Percentiles rank a stretch among this genome's conserved stretches.
phyloP scores from a whole-genome alignment of 768 basidiomycete species.

The Suillus hirtellus region DNA sequence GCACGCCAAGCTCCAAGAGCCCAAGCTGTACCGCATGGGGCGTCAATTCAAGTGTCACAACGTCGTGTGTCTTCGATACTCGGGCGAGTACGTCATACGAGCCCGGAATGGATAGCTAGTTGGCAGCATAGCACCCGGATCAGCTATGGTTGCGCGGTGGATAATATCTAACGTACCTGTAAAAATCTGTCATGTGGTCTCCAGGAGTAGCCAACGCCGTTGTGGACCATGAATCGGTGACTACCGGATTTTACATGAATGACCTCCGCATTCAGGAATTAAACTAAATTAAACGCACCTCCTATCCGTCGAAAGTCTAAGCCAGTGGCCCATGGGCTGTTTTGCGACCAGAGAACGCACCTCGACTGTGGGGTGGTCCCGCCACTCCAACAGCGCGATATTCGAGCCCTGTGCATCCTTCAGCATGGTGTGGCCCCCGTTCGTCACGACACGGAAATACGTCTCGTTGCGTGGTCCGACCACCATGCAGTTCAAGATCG shows the following conservation, averaged over 20 bases:
- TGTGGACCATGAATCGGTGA: slow-evolving; percentile 51
- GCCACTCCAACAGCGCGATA: slow-evolving; percentile 61
- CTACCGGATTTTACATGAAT: slow-evolving; percentile 19
- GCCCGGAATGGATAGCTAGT: slow-evolving; percentile 49
- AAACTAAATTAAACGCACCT: slow-evolving; percentile 35
- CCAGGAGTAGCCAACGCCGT: slow-evolving; percentile 56
- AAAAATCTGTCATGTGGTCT: slow-evolving; percentile 53
- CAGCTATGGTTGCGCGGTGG: slow-evolving; percentile 4
- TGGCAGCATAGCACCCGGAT: slow-evolving; percentile 1
- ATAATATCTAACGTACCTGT: slow-evolving; percentile 41
- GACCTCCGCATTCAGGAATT: background rate
- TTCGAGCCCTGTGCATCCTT: slow-evolving; percentile 48
- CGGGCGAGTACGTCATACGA: slow-evolving; percentile 46
- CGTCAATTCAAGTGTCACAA: slow-evolving; percentile 55
- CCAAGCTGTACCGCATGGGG: slow-evolving; percentile 53
- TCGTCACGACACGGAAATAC: slow-evolving; percentile 52
- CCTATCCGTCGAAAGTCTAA: slow-evolving; percentile 49
- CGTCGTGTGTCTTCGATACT: slow-evolving; percentile 45
- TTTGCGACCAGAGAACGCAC: slow-evolving; percentile 50
- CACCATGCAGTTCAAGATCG: slow-evolving; percentile 55
- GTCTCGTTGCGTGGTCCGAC: slow-evolving; percentile 50
- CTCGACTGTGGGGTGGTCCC: slow-evolving; percentile 48
- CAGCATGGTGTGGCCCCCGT: slow-evolving; percentile 53
- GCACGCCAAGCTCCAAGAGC: slow-evolving; percentile 51
- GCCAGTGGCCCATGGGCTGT: slow-evolving; percentile 53